phyloP scores from a whole-genome alignment of 2,329 filamentous ascomycete species.

The Leptographium lundbergii region DNA sequence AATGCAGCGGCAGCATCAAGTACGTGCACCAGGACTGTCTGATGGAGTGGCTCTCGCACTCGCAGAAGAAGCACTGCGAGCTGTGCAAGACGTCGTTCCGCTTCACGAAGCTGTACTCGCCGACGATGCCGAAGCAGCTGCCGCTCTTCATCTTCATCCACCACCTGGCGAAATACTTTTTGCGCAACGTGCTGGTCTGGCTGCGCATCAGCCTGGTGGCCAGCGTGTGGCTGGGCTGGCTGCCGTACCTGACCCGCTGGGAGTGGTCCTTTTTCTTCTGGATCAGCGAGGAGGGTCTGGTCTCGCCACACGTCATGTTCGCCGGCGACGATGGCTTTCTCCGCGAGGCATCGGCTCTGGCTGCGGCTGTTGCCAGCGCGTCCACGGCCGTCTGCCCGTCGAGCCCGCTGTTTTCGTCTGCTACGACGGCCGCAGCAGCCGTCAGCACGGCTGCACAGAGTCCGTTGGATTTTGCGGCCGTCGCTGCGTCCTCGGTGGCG shows the following conservation, averaged over 20 bases:
- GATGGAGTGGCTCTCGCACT: slow-evolving; percentile 98
- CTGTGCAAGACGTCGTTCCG: slow-evolving; percentile 97
- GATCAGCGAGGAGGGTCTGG: slow-evolving; percentile 67
- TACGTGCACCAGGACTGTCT: slow-evolving; percentile 95
- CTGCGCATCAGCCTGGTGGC: slow-evolving; percentile 65
- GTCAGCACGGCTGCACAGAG: background rate
- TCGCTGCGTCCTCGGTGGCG: no score
- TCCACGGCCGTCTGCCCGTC: slow-evolving; percentile 22
- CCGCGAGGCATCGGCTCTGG: background rate
- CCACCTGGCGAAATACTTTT: slow-evolving; percentile 61
- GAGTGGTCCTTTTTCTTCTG: slow-evolving; percentile 93
- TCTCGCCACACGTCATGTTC: background rate
- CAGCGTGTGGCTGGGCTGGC: slow-evolving; percentile 76
- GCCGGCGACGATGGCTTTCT: background rate
- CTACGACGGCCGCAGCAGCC: slow-evolving; percentile 21
- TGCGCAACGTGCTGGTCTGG: slow-evolving; percentile 64
- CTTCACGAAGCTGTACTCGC: slow-evolving; percentile 95
- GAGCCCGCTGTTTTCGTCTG: slow-evolving; percentile 21
- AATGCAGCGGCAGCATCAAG: slow-evolving; percentile 98
- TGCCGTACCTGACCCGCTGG: slow-evolving; percentile 83
- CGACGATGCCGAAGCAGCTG: slow-evolving; percentile 77
- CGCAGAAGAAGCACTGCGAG: slow-evolving; percentile 98
- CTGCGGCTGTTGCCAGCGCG: background rate
- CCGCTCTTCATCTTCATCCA: slow-evolving; percentile 70
- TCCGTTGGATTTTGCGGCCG: no score